phyloP scores from a whole-genome alignment of 1,139 yeast species.

The Diutina ranongensis region DNA sequence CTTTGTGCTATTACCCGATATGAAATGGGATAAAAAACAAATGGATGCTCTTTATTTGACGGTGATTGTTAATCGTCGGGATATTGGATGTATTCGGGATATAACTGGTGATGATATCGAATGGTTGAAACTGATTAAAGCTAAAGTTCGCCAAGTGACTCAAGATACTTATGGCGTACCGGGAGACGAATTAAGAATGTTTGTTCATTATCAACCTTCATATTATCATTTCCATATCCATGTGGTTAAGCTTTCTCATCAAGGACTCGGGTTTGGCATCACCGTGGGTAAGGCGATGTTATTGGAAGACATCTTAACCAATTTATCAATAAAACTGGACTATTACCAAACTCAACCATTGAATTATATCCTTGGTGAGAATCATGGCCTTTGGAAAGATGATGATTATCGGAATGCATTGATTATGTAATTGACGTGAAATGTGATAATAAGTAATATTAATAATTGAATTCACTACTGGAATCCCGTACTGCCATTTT shows the following conservation, averaged over 20 bases:
- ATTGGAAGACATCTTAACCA: conserved; percentile 73
- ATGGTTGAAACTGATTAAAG: conserved; percentile 38
- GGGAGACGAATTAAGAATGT: conserved; percentile 51
- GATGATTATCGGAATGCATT: not conserved
- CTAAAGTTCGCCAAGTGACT: conserved; percentile 36
- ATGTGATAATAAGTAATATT: not conserved
- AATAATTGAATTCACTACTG: conserved; percentile 66
- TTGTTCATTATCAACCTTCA: conserved; percentile 89
- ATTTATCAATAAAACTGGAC: conserved; percentile 40
- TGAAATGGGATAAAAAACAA: conserved; percentile 86
- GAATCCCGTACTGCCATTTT: conserved; percentile 51
- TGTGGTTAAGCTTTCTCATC: conserved; percentile 64
- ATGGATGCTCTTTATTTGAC: conserved; percentile 65
- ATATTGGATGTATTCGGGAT: conserved; percentile 71
- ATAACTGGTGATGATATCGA: conserved; percentile 45
- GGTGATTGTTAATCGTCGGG: conserved; percentile 62
- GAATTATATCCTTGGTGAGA: conserved; percentile 59
- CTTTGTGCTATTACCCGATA: conserved; percentile 58
- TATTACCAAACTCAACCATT: conserved; percentile 29
- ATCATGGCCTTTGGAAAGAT: conserved; percentile 60
- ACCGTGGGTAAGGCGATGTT: conserved; percentile 73
- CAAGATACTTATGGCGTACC: conserved; percentile 26
- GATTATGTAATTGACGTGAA: not conserved
- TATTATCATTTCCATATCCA: conserved; percentile 93
- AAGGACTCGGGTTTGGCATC: conserved; percentile 64